Evolutionary conservation across 495 filamentous ascomycete species (phyloP).

Genomic region (Xylaria acuta): DNA sequence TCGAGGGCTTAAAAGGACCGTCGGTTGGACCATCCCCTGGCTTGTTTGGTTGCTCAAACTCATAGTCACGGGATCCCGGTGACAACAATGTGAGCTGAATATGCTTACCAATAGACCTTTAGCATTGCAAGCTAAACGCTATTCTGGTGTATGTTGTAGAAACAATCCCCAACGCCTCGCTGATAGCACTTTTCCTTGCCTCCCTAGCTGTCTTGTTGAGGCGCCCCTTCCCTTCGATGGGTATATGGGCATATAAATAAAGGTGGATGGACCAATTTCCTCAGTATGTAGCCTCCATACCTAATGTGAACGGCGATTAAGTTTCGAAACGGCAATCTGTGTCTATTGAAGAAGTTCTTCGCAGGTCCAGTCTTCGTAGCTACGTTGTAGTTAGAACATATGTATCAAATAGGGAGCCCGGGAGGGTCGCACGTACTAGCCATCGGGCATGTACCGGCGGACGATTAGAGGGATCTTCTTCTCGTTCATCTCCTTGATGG

Average conservation of each 20-base stretch:
- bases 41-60: not conserved
- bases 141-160: slow-evolving; percentile 13
- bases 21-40: not conserved
- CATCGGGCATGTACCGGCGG: slow-evolving; percentile 92
- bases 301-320: not conserved
- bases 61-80: not conserved
- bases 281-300: not conserved
- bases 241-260: slow-evolving; percentile 6
- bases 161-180: slow-evolving; percentile 39
- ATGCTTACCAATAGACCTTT: slow-evolving; percentile 19
- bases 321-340: slow-evolving; percentile 26
- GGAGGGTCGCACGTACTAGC: slow-evolving; percentile 72
- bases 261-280: not conserved
- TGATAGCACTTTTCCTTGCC: slow-evolving; percentile 34
- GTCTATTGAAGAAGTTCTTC: slow-evolving; percentile 77
- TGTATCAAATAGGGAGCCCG: not conserved
- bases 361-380: slow-evolving; percentile 99
- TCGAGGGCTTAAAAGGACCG: not conserved
- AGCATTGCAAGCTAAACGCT: slow-evolving; percentile 19
- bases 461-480: slow-evolving; percentile 98
- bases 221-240: slow-evolving; percentile 10
- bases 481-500: slow-evolving; percentile 93
- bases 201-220: not conserved
- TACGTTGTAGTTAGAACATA: slow-evolving; percentile 44
- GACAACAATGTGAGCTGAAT: not conserved